Evolutionary conservation across 352 stramenopile genomes (phyloP).

Genomic region (Pythium myriotylum): DNA sequence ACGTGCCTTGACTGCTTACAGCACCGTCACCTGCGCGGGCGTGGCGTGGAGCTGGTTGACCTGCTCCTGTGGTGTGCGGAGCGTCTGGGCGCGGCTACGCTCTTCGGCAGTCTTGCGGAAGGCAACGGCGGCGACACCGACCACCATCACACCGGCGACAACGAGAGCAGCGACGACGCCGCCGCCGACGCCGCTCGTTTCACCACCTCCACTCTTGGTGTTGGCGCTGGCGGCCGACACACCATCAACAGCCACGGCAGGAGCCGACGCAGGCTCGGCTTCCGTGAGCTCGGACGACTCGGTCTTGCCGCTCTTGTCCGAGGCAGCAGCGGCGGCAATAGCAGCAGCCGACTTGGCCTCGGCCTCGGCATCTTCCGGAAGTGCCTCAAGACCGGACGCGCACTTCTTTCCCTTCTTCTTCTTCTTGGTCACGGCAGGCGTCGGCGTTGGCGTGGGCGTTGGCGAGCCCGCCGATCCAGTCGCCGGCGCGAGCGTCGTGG

Average conservation of each 20-base stretch:
- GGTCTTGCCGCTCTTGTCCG: conserved; percentile 1
- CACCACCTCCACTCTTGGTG: conserved; percentile 5
- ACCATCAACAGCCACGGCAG: neutral
- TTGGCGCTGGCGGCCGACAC: conserved; percentile 5
- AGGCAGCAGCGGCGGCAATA: neutral
- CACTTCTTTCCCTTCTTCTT: conserved; percentile 26
- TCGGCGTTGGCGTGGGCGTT: neutral
- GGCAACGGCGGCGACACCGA: conserved; percentile 14
- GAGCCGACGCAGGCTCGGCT: conserved; percentile 6
- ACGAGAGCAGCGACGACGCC: conserved; percentile 9
- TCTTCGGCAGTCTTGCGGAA: conserved; percentile 9
- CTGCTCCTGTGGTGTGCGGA: conserved; percentile 16
- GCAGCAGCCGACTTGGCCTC: conserved; percentile 4
- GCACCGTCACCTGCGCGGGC: conserved; percentile 14
- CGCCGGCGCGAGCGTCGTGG: neutral
- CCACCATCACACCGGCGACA: conserved; percentile 10
- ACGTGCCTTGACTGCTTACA: neutral
- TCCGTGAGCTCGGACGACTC: neutral
- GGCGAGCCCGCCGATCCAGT: neutral
- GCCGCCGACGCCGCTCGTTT: neutral
- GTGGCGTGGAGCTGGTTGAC: conserved; percentile 16
- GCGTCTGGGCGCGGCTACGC: conserved; percentile 10
- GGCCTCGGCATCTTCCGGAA: conserved; percentile 12
- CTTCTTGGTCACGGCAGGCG: conserved; percentile 7
- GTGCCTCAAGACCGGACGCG: conserved; percentile 9